Evolutionary conservation across 2,329 filamentous ascomycete genomes (phyloP), one percentile per base, ranked within the genome.

Genomic region (Paecilomyces niveus): DNA sequence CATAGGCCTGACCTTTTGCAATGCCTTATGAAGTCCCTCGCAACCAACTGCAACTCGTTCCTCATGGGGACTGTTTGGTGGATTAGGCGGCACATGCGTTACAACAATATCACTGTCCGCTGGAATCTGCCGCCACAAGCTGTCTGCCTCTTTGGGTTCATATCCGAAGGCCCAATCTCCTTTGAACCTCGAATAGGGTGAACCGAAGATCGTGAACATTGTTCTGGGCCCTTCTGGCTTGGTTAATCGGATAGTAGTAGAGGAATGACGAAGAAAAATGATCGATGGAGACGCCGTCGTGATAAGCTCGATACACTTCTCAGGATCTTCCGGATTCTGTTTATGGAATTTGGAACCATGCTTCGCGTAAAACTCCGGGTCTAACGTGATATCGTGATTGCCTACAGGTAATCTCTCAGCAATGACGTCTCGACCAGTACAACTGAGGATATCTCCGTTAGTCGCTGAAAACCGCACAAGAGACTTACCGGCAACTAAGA

Each of bases 111-210:
- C 81, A 3, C 76, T 72, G 54, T 82, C 80, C 18, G 70, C 62
- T 53, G 81, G 80, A 26, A 85, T 81, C 8, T 72, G 69, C 53
- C 68, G 61, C 83, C 83, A 86, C 8, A 83, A 67, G 11, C 66
- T 58, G 49, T 65, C 61, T 11, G 78, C 80, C 53, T 75, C 68
- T 1, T 71, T 65, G n/a, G 70, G 62, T 21, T 70, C 64, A 68
- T 85, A 85, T 61, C 80, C 77, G 64, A 85, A 85, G 1, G 81
- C 83, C 80, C 82, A 83, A n/a, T 74, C 72, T 1, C 74, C 70
- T 24, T 67, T 62, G 8, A 71, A 74, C 22, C 74, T 81, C 10
- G 81, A 82, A 63, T 76, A 82, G 7, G 83, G 84, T 50, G 82
- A 85, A 4, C 82, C 84, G 62, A 85, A 86, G n/a, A 85, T 73